A percentile compares a stretch with the other conserved stretches of the same genome.
phyloP scores from a whole-genome alignment of 441 rosid genomes.

The Melianthus villosus region DNA sequence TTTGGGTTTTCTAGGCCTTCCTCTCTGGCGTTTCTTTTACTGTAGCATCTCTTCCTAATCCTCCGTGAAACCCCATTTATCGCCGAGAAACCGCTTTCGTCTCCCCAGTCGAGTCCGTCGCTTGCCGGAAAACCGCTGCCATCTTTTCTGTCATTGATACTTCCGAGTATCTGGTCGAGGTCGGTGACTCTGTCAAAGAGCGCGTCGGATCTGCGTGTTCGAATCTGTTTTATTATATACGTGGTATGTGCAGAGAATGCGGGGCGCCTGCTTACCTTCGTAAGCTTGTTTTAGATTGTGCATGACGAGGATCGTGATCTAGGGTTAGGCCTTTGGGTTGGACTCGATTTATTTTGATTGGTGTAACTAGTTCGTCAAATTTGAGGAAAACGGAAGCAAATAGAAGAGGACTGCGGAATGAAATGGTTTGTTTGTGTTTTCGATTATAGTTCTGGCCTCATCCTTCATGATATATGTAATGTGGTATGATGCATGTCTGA shows the following conservation, averaged over 20 bases:
- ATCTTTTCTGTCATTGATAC: neutral
- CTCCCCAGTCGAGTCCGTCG: neutral
- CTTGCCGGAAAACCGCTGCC: neutral
- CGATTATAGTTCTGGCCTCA: no score
- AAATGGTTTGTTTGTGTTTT: constrained; percentile 86
- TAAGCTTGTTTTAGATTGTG: constrained; percentile 16
- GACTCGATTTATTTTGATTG: constrained; percentile 12
- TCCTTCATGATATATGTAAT: constrained; percentile 2
- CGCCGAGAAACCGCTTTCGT: constrained; percentile 12
- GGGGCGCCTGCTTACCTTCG: constrained; percentile 24
- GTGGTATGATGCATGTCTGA: constrained; percentile 1
- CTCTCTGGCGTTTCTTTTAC: constrained; percentile 12
- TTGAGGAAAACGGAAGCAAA: constrained; percentile 40
- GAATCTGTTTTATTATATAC: constrained; percentile 21
- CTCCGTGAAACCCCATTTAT: constrained; percentile 14
- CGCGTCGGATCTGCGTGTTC: constrained; percentile 47
- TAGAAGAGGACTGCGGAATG: constrained; percentile 48
- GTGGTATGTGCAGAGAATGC: constrained; percentile 48
- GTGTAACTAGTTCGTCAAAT: constrained; percentile 13
- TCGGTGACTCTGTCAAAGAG: constrained; percentile 11
- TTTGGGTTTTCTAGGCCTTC: constrained; percentile 48
- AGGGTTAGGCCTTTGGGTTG: constrained; percentile 34
- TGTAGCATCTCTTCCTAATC: constrained; percentile 20
- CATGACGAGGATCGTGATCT: constrained; percentile 48
- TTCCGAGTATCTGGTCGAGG: constrained; percentile 5